A percentile compares a stretch with the other conserved stretches of the same genome.
Evolutionary conservation across 257 asterid genomes (phyloP).

Genomic region (Rauvolfia tetraphylla): DNA sequence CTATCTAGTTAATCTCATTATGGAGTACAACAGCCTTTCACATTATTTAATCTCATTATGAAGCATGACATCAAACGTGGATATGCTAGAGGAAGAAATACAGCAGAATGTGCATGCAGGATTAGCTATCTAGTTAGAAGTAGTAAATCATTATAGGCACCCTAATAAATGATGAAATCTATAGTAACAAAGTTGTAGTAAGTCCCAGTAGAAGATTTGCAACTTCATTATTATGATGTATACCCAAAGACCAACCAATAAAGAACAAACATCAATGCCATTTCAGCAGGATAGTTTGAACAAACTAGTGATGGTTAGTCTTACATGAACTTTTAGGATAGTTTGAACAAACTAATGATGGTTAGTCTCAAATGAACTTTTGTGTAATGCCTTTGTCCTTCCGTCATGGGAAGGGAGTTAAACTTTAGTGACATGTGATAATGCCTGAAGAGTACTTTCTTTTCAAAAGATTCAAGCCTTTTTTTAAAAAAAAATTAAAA

Average conservation of each 20-base stretch:
- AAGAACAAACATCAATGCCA: background rate
- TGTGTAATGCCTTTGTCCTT: background rate
- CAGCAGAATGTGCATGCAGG: background rate
- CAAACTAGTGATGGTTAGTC: background rate
- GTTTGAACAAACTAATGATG: background rate
- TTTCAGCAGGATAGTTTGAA: background rate
- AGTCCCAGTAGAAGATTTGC: background rate
- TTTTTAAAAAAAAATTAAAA: too few relatives aligned
- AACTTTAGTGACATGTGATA: background rate
- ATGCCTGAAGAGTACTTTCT: background rate
- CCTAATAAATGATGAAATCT: background rate
- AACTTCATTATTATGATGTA: too few relatives aligned
- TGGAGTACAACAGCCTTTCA: background rate
- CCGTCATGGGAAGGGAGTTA: background rate
- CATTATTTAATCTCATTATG: background rate
- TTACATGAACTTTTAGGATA: background rate
- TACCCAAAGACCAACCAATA: background rate
- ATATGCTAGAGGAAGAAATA: too few relatives aligned
- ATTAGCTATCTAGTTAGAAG: background rate
- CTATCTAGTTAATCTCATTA: too few relatives aligned
- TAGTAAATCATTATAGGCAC: background rate
- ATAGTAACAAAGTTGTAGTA: background rate
- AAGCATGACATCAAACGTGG: background rate
- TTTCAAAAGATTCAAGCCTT: background rate
- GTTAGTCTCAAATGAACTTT: background rate